These are phyloP conservation scores for Halocafeteria seosinensis DNA, from an alignment of 108 stramenopile genomes.

Conservation along the genomic window DNA sequence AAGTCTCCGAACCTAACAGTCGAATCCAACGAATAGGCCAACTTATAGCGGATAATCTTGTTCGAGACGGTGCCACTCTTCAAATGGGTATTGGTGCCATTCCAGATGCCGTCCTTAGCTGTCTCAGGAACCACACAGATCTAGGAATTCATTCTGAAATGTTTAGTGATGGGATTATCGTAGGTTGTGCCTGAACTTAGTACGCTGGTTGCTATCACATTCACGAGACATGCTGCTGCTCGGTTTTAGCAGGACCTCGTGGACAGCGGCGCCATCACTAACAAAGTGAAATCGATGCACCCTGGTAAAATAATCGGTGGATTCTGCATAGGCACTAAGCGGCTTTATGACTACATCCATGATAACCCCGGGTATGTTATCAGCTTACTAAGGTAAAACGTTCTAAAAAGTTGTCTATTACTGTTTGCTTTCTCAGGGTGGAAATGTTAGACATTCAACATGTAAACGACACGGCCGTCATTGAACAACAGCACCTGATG, in stretches of 20 bases:
- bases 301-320: slow-evolving; percentile 9
- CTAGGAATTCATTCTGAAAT: slow-evolving; percentile 16
- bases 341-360: slow-evolving; percentile 22
- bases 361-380: slow-evolving; percentile 16
- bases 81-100: slow-evolving; percentile 26
- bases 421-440: neutral
- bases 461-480: slow-evolving; percentile 6
- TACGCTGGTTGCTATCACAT: too few species aligned
- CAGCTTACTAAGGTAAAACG: neutral
- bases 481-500: slow-evolving; percentile 3
- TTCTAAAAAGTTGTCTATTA: neutral
- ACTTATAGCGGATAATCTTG: slow-evolving; percentile 12
- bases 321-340: slow-evolving; percentile 13
- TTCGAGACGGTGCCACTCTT: slow-evolving; percentile 18
- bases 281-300: slow-evolving; percentile 5
- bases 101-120: slow-evolving; percentile 14
- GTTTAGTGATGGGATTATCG: slow-evolving; percentile 21
- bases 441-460: slow-evolving; percentile 3
- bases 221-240: too few species aligned
- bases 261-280: slow-evolving; percentile 12
- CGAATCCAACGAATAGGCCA: slow-evolving; percentile 1
- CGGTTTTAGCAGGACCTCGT: too few species aligned
- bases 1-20: neutral
- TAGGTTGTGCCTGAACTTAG: too few species aligned
- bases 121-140: neutral